Conservation (phyloP, 2,329 filamentous ascomycete genomes). For the Phyllosticta citrichinensis region DNA sequence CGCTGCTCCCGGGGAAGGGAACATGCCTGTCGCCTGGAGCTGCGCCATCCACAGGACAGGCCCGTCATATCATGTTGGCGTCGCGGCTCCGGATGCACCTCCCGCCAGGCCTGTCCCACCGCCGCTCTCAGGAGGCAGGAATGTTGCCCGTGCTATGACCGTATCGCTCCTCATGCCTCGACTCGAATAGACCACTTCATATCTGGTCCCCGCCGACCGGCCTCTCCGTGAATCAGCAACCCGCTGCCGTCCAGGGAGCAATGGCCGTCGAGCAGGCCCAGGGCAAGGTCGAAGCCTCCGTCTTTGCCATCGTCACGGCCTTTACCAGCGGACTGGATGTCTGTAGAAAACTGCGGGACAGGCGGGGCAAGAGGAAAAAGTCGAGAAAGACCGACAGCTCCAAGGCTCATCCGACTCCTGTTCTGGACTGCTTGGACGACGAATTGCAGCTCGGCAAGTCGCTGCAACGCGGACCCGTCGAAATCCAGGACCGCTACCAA, state of each 20-base stretch:
- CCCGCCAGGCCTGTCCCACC: background rate
- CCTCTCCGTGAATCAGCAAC: background rate
- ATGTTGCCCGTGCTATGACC: background rate
- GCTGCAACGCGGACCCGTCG: slow-evolving; percentile 31
- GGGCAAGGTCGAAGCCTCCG: slow-evolving; percentile 13
- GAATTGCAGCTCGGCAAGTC: slow-evolving; percentile 32
- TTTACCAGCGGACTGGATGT: slow-evolving; percentile 37
- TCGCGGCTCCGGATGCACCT: background rate
- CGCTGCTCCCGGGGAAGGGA: background rate
- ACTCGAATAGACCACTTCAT: background rate
- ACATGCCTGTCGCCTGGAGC: background rate
- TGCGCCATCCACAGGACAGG: background rate
- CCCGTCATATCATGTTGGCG: background rate
- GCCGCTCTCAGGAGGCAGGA: background rate
- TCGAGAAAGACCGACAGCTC: background rate
- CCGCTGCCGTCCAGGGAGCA: background rate
- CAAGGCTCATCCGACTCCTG: background rate
- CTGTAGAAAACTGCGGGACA: slow-evolving; percentile 32
- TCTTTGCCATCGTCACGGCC: slow-evolving; percentile 34
- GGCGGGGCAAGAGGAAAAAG: slow-evolving; percentile 22
- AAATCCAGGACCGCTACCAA: slow-evolving; percentile 34
- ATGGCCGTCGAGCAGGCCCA: background rate
- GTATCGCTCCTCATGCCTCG: background rate
- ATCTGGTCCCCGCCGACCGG: background rate
- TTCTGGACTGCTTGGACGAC: slow-evolving; percentile 15